phyloP scores from a whole-genome alignment of 2,329 filamentous ascomycete genomes.

The Stylonectria norvegica region DNA sequence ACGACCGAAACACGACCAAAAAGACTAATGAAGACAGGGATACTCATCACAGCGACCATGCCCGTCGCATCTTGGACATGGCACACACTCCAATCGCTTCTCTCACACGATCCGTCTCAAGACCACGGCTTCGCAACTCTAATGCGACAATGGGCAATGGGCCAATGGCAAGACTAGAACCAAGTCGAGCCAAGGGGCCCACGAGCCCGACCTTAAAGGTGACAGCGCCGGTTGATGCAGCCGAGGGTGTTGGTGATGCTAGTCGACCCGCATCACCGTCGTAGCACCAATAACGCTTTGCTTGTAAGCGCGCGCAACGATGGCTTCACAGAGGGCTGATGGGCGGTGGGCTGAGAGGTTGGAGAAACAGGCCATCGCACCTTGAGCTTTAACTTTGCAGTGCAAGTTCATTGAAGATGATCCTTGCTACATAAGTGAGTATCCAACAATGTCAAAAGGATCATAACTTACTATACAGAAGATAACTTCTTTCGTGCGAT shows the following conservation, averaged over 20 bases:
- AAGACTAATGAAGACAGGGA: no score
- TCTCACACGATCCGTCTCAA: conserved; percentile 11
- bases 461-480: no score
- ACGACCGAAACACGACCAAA: not conserved
- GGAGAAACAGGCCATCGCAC: no score
- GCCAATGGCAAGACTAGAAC: not conserved
- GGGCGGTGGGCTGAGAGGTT: no score
- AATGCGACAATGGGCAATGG: conserved; percentile 4
- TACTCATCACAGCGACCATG: conserved; percentile 15
- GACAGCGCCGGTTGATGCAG: not conserved
- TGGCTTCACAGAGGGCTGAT: no score
- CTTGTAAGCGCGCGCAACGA: not conserved
- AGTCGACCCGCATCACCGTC: not conserved
- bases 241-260: not conserved
- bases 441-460: no score
- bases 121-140: not conserved
- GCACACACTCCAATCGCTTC: conserved; percentile 13
- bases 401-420: no score
- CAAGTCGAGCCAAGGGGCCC: not conserved
- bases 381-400: no score
- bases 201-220: not conserved
- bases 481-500: no score
- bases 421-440: no score
- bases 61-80: conserved; percentile 16
- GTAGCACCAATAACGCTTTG: not conserved